Percentiles rank a stretch among this genome's conserved stretches.
Evolutionary conservation across 371 early-diverging fungal genomes (phyloP).

Genomic region (Coemansia sp.): DNA sequence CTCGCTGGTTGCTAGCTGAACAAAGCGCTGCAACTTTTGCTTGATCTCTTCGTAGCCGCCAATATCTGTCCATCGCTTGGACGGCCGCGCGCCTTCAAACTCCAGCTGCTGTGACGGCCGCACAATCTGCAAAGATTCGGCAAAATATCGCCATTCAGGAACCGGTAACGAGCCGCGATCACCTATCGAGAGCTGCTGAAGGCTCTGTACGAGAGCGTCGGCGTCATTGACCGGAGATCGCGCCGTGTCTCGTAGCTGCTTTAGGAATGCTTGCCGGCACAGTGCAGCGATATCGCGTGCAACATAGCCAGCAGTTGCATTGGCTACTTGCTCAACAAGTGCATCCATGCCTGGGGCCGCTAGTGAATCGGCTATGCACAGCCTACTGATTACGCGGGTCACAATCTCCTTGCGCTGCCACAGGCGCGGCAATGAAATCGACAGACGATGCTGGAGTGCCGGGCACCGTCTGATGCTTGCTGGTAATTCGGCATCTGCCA

Average conservation of each 20-base stretch:
- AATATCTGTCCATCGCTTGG: constrained; percentile 39
- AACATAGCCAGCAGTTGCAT: constrained; percentile 42
- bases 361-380: not conserved
- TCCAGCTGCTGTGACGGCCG: constrained; percentile 44
- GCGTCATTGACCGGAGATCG: not conserved
- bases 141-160: constrained; percentile 29
- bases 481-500: constrained; percentile 20
- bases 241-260: constrained; percentile 13
- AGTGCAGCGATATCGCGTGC: constrained; percentile 33
- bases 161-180: not conserved
- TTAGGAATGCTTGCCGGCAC: constrained; percentile 33
- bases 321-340: constrained; percentile 17
- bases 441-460: constrained; percentile 20
- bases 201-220: not conserved
- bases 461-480: constrained; percentile 10
- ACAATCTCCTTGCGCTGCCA: constrained; percentile 29
- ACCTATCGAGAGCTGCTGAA: constrained; percentile 1
- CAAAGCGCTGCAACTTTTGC: constrained; percentile 32
- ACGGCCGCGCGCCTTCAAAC: constrained; percentile 39
- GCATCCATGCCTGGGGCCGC: not conserved
- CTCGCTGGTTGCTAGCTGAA: constrained; percentile 51
- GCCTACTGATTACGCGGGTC: not conserved
- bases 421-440: constrained; percentile 15
- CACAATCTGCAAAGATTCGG: constrained; percentile 23
- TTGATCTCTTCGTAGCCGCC: constrained; percentile 33